Evolutionary conservation across 1,139 yeast genomes (phyloP), one percentile per base, ranked within the genome.

Genomic region (Pichia sp.): DNA sequence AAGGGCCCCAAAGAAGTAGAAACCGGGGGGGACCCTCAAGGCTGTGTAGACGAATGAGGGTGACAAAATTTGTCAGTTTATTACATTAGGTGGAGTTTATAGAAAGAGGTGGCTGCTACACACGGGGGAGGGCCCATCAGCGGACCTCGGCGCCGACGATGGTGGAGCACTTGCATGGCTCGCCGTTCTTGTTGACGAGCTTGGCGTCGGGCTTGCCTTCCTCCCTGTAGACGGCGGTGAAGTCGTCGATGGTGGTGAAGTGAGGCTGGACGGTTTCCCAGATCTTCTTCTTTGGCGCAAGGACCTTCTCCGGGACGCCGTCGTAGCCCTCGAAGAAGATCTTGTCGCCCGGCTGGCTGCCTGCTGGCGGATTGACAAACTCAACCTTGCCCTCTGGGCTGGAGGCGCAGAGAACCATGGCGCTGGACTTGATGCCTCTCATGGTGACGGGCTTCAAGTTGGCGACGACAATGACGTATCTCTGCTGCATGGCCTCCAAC

Each of bases 261-360:
- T 80, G 78, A 52, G 97, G 98, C 77, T 95, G 99, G 62, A 89
- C 78, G 53, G 92, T 80, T 79, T 95, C 99, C 93, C 96, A 95
- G 61, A 93, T 79, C 81, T 95, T 95, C 87, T 93, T 95, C 85
- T 95, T 95, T 65, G 99, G 99, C 76, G 93, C 92, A 73, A 95
- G 79, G 70, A 86, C 95, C 70, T 90, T 82, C 73, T 90, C 96
- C 62, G 99, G 99, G 55, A 80, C 81, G 61, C 89, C 89, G 66
- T 90, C 85, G 71, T 77, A 90, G 57, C 89, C 95, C 75, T 90
- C 97, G 67, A 95, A 93, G 80, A 89, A 90, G 62, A 93, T 80
- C 78, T 90, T 90, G 74, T 95, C 99, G 74, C 99, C 99, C 13
- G 99, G 84, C 75, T 89, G 81, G 49, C 96, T 82, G n/a, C 92